phyloP scores from a whole-genome alignment of 164 flowering plant species.

The Houttuynia cordata region DNA sequence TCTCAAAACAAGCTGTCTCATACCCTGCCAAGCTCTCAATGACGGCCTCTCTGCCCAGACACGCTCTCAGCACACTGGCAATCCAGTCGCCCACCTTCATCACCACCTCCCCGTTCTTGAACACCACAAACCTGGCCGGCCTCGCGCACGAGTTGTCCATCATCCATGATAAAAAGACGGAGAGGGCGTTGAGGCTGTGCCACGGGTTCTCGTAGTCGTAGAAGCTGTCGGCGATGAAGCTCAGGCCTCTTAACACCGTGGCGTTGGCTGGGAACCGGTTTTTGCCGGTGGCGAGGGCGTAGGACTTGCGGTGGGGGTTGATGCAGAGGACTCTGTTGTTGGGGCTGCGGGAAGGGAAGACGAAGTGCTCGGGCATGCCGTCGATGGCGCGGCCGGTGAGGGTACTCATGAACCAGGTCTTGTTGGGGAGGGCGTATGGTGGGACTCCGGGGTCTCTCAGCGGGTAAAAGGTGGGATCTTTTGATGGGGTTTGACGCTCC shows the following conservation, averaged over 20 bases:
- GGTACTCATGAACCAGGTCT: conserved; percentile 14
- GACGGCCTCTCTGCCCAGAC: conserved; percentile 3
- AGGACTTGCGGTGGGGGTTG: background rate
- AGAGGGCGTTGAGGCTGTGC: conserved; percentile 9
- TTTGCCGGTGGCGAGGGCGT: conserved; percentile 1
- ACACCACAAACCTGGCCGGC: conserved; percentile 6
- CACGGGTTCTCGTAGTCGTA: conserved; percentile 10
- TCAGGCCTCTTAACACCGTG: conserved; percentile 3
- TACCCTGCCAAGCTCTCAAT: conserved; percentile 2
- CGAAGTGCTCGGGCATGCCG: conserved; percentile 9
- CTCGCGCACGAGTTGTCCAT: conserved; percentile 2
- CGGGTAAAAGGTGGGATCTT: conserved; percentile 5
- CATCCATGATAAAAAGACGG: conserved; percentile 8
- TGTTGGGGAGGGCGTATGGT: conserved; percentile 9
- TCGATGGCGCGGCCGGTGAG: background rate
- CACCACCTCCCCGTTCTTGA: conserved; percentile 5
- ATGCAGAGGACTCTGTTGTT: conserved; percentile 2
- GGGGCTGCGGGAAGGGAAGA: conserved; percentile 6
- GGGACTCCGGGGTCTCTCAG: conserved; percentile 5
- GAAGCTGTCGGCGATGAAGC: conserved; percentile 7
- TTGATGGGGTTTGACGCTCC: background rate
- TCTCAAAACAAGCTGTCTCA: conserved; percentile 9
- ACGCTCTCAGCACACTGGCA: conserved; percentile 3
- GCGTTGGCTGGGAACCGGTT: background rate
- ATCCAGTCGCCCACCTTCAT: conserved; percentile 4